Percentiles rank a stretch among this genome's conserved stretches.
Evolutionary conservation across 805 yeast genomes (phyloP).

Genomic region (Metschnikowia baotianmanensis): DNA sequence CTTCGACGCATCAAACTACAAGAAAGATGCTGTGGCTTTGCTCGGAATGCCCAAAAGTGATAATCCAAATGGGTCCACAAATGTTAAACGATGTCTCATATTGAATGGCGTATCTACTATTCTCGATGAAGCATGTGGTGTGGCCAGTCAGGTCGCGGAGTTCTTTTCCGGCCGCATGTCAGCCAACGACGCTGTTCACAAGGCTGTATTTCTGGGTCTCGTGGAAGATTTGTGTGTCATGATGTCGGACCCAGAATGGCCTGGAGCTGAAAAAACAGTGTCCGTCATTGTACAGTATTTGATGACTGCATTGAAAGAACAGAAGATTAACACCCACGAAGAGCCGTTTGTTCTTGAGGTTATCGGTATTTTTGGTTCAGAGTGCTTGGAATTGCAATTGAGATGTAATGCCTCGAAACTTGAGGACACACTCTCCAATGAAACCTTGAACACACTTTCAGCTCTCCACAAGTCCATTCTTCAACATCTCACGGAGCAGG

Average conservation of each 20-base stretch:
- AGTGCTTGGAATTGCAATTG: conserved; percentile 4
- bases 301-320: conserved; percentile 1
- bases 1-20: conserved; percentile 21
- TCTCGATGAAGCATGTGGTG: conserved; percentile 3
- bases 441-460: background rate
- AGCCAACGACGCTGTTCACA: conserved; percentile 7
- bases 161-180: conserved; percentile 10
- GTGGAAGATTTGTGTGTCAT: conserved; percentile 55
- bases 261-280: conserved; percentile 45
- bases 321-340: conserved; percentile 1
- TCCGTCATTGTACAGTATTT: conserved; percentile 2
- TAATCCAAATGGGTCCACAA: conserved; percentile 6
- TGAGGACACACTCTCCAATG: background rate
- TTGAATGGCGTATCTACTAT: background rate
- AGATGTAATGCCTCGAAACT: background rate
- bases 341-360: conserved; percentile 14
- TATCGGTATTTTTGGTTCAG: conserved; percentile 8
- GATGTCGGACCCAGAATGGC: conserved; percentile 57
- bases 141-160: conserved; percentile 6
- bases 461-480: conserved; percentile 2
- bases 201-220: conserved; percentile 22
- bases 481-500: conserved; percentile 2
- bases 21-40: conserved; percentile 4
- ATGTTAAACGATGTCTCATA: conserved; percentile 9
- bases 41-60: conserved; percentile 5